phyloP scores from a whole-genome alignment of 805 yeast genomes.

The Ogataea corticis region DNA sequence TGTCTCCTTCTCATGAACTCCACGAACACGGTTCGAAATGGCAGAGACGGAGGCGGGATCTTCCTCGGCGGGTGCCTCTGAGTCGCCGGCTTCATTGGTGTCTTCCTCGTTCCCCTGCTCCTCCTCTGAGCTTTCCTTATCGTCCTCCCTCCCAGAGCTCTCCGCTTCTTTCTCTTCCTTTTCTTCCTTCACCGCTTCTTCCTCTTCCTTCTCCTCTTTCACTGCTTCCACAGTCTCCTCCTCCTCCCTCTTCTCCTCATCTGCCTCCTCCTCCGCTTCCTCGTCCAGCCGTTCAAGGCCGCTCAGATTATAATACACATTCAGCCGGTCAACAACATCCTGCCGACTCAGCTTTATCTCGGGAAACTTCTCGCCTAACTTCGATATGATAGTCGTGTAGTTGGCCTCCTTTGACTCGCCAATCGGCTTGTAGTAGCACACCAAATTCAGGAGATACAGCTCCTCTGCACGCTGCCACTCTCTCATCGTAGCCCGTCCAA shows the following conservation, averaged over 20 bases:
- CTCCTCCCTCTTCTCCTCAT: background rate
- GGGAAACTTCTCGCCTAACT: slow-evolving; percentile 23
- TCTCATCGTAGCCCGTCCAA: slow-evolving; percentile 9
- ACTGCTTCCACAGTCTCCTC: slow-evolving; percentile 1
- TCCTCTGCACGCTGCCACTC: slow-evolving; percentile 28
- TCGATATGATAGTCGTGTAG: slow-evolving; percentile 16
- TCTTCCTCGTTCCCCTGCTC: slow-evolving; percentile 1
- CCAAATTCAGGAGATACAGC: slow-evolving; percentile 22
- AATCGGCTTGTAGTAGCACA: slow-evolving; percentile 34
- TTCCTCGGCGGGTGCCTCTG: background rate
- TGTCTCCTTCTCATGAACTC: background rate
- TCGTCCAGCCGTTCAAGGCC: slow-evolving; percentile 30
- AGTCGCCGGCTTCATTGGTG: background rate
- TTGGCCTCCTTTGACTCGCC: slow-evolving; percentile 22
- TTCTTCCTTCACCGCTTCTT: background rate
- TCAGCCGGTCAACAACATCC: slow-evolving; percentile 21
- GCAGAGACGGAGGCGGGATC: background rate
- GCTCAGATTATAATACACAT: slow-evolving; percentile 29
- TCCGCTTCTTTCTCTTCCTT: slow-evolving; percentile 1
- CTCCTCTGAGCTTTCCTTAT: slow-evolving; percentile 5
- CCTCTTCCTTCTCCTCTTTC: background rate
- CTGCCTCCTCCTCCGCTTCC: slow-evolving; percentile 11
- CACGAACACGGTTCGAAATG: background rate
- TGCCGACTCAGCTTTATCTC: slow-evolving; percentile 11
- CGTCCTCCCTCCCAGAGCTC: background rate